Evolutionary conservation across 2,329 filamentous ascomycete species (phyloP), one percentile per base, ranked within the genome.

Genomic region (Fusarium pseudograminearum): DNA sequence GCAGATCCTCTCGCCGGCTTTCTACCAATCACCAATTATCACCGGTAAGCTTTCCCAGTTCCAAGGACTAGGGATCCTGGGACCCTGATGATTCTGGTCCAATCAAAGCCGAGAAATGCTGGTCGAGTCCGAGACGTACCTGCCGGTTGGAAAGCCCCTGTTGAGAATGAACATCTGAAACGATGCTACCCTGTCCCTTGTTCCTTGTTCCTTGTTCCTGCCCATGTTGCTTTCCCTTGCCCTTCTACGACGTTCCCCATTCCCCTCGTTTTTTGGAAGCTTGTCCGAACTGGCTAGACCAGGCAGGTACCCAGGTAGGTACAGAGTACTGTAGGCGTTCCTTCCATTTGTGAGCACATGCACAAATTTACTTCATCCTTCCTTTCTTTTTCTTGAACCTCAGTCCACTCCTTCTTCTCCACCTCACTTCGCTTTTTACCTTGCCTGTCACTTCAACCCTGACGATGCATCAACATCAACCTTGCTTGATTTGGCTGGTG

Each of bases 81-180:
- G 48, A 51, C 57, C 47, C 58, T 61, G 58, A 51, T 26, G 28
- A 42, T n/a, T 40, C 9, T 15, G 16, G 26, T 7, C 69, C 69
- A 71, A 67, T 70, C 40, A 71, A 26, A 58, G 34, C 7, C 16
- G 40, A 31, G 18, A 14, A 7, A 38, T 14, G 22, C 36, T 45
- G 58, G 55, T 60, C 65, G 40, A 42, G 48, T 30, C 69, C 55
- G 44, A 72, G 57, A 70, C 56, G 57, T 63, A 71, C 65, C 65
- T 72, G 47, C 65, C 61, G 65, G 46, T 54, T 70, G 61, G 66
- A 50, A 55, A 59, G 45, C 45, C 67, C 57, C 45, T 70, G 67
- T 67, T 50, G 15, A 56, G 55, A 67, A 33, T 53, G 47, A 66
- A 66, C 47, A 69, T 70, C 61, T 70, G 67, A 70, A 70, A 70